Conservation (phyloP, 331 rosid genomes). For the Rosa hybrid region DNA sequence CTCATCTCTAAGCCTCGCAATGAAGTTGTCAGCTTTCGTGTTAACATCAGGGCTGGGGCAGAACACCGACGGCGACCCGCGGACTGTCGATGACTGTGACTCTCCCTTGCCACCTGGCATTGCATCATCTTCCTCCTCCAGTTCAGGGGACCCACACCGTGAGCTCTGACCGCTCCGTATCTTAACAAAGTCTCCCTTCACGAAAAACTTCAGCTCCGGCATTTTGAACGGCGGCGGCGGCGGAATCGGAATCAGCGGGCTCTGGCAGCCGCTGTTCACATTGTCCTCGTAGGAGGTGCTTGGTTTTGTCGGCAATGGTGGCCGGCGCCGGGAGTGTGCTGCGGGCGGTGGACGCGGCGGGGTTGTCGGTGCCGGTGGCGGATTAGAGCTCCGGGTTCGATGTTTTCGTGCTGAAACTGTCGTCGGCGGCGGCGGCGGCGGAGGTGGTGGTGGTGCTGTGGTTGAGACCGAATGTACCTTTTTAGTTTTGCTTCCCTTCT, state of each 20-base stretch:
- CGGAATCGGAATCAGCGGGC: constrained; percentile 55
- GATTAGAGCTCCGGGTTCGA: constrained; percentile 33
- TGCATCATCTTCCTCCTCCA: constrained; percentile 26
- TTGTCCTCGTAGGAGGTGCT: constrained; percentile 24
- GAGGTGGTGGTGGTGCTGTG: constrained; percentile 43
- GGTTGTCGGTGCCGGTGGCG: constrained; percentile 30
- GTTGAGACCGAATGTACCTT: constrained; percentile 55
- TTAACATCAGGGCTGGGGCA: constrained; percentile 94
- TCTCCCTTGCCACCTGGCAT: constrained; percentile 16
- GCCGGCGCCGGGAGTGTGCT: constrained; percentile 30
- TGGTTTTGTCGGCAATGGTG: constrained; percentile 59
- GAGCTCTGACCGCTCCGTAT: constrained; percentile 66
- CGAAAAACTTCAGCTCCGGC: constrained; percentile 43
- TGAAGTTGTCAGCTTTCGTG: constrained; percentile 71
- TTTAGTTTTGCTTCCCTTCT: constrained; percentile 63
- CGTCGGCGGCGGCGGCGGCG: constrained; percentile 40
- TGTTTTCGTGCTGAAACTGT: constrained; percentile 27
- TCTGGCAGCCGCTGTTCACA: constrained; percentile 38
- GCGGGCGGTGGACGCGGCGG: constrained; percentile 10
- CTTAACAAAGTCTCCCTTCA: constrained; percentile 55
- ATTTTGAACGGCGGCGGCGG: constrained; percentile 57
- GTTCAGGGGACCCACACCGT: constrained; percentile 61
- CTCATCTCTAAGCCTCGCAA: constrained; percentile 63
- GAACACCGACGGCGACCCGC: constrained; percentile 29
- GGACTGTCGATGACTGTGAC: background rate